Percentiles rank a stretch among this genome's conserved stretches.
phyloP scores from a whole-genome alignment of 495 filamentous ascomycete genomes.

The Pseudoneurospora amorphoporcata region DNA sequence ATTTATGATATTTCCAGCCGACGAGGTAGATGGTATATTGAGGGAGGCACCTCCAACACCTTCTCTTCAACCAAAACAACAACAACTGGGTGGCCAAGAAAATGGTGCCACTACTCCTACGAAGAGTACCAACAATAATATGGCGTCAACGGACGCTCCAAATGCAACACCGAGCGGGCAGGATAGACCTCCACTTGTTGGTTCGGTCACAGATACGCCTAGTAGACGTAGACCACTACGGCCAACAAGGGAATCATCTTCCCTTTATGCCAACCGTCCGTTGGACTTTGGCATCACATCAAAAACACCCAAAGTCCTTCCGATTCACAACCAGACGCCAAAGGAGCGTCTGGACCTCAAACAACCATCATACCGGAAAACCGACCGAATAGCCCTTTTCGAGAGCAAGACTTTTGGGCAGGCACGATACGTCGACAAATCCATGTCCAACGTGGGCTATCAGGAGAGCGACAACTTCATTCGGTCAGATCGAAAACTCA shows the following conservation, averaged over 20 bases:
- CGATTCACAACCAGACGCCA: constrained; percentile 42
- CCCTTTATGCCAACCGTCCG: constrained; percentile 36
- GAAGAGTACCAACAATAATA: constrained; percentile 16
- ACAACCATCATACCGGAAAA: constrained; percentile 47
- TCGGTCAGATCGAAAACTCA: constrained; percentile 62
- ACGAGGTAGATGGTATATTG: constrained; percentile 68
- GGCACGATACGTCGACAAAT: constrained; percentile 64
- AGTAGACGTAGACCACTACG: constrained; percentile 36
- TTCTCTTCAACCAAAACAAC: constrained; percentile 11
- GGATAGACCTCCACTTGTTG: constrained; percentile 17
- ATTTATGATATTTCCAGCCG: constrained; percentile 66
- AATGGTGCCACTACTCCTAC: constrained; percentile 29
- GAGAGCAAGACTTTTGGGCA: constrained; percentile 46
- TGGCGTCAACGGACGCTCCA: neutral
- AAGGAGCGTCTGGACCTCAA: constrained; percentile 53
- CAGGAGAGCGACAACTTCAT: constrained; percentile 86
- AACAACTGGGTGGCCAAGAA: constrained; percentile 10
- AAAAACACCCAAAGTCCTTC: constrained; percentile 38
- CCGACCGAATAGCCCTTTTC: constrained; percentile 42
- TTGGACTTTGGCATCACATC: constrained; percentile 27
- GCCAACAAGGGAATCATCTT: constrained; percentile 36
- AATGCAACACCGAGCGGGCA: constrained; percentile 18
- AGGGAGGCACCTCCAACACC: constrained; percentile 37
- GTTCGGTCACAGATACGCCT: constrained; percentile 25
- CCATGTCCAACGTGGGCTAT: constrained; percentile 90